phyloP scores from a whole-genome alignment of 768 basidiomycete genomes.

The Gloeopeniophorella convolvens region DNA sequence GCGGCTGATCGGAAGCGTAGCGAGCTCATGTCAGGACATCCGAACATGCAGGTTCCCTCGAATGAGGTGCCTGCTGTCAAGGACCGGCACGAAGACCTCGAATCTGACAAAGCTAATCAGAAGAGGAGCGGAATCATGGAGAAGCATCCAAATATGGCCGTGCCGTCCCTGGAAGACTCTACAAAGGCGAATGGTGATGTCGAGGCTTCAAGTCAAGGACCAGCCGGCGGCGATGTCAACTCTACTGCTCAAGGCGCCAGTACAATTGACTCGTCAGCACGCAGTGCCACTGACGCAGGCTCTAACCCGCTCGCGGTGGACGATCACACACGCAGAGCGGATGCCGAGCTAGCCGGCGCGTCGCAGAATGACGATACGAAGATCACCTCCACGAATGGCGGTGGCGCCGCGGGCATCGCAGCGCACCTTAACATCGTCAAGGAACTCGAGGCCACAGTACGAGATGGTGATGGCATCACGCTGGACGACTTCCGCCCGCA shows the following conservation, averaged over 20 bases:
- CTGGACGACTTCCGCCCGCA: constrained; percentile 56
- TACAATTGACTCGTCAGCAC: not conserved
- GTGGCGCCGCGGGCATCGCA: not conserved
- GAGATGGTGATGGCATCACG: constrained; percentile 18
- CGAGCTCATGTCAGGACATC: not conserved
- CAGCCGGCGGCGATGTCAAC: not conserved
- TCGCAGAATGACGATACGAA: not conserved
- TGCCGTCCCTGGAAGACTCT: not conserved
- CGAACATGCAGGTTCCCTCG: not conserved
- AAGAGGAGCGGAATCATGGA: not conserved
- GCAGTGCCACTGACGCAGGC: not conserved
- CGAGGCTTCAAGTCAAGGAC: not conserved
- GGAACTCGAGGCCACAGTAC: not conserved
- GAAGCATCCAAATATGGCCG: not conserved
- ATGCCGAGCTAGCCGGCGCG: not conserved
- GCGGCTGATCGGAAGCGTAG: not conserved
- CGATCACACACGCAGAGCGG: not conserved
- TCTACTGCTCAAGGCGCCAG: no score
- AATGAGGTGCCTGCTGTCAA: not conserved
- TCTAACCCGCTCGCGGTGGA: not conserved
- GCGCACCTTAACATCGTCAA: not conserved
- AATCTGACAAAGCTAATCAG: not conserved
- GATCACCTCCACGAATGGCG: not conserved
- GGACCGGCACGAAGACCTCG: no score
- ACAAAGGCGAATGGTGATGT: not conserved